Conservation (phyloP, 345 rosid genomes). For the Citrus australasica region DNA sequence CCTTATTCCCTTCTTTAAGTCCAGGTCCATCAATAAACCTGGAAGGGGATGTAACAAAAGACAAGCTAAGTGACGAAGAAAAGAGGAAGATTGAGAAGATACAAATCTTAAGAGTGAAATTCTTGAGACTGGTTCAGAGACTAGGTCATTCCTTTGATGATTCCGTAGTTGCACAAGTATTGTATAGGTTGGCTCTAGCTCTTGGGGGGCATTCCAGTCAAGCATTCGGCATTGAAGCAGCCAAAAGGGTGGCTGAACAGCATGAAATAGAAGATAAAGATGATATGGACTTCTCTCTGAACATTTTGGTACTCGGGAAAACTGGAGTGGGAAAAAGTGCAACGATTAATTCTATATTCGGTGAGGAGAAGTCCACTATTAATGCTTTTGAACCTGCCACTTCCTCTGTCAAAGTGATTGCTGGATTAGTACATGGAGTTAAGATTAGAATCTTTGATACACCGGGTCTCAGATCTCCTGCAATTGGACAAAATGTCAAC, state of each 20-base stretch:
- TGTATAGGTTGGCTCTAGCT: conserved; percentile 28
- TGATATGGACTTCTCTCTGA: conserved; percentile 49
- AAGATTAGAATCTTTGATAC: conserved; percentile 58
- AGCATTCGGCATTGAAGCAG: conserved; percentile 29
- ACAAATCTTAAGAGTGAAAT: conserved; percentile 45
- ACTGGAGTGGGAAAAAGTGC: conserved; percentile 90
- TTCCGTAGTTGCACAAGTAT: conserved; percentile 42
- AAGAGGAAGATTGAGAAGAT: conserved; percentile 43
- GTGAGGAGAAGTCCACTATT: conserved; percentile 40
- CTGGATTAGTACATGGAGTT: conserved; percentile 50
- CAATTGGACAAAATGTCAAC: conserved; percentile 47
- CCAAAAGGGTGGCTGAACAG: conserved; percentile 34
- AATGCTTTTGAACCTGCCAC: conserved; percentile 61
- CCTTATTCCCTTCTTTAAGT: conserved; percentile 12
- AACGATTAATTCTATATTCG: conserved; percentile 64
- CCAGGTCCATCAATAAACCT: conserved; percentile 10
- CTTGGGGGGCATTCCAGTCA: conserved; percentile 21
- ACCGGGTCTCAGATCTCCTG: conserved; percentile 61
- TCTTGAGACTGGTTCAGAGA: conserved; percentile 50
- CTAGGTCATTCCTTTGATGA: conserved; percentile 42
- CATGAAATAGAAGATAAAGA: conserved; percentile 39
- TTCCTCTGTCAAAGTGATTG: conserved; percentile 36
- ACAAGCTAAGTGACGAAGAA: conserved; percentile 37
- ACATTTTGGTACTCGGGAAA: conserved; percentile 72
- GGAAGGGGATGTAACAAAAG: conserved; percentile 6